Conservation (phyloP, 2,329 filamentous ascomycete species). For the Arthrobotrys musiformis region DNA sequence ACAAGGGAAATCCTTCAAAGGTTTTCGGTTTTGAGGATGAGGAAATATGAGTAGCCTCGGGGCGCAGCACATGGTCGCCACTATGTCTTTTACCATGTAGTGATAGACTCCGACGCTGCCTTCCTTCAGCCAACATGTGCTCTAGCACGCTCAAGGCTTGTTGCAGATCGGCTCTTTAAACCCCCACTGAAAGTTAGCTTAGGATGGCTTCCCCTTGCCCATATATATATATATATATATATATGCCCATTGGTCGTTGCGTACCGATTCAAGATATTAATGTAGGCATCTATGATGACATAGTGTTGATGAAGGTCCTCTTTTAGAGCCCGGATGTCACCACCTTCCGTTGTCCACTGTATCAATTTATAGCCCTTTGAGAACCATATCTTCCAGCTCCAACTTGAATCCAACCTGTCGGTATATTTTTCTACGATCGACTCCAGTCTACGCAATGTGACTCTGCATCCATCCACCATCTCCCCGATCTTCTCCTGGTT, state of each 20-base stretch:
- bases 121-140: constrained; percentile 39
- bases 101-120: constrained; percentile 36
- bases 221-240: no score
- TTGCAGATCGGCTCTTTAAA: constrained; percentile 32
- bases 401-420: constrained; percentile 51
- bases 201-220: neutral
- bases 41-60: constrained; percentile 34
- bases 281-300: constrained; percentile 47
- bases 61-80: constrained; percentile 23
- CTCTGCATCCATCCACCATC: constrained; percentile 48
- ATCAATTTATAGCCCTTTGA: constrained; percentile 52
- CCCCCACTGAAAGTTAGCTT: neutral
- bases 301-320: constrained; percentile 52
- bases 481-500: constrained; percentile 48
- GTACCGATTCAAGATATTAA: constrained; percentile 48
- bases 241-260: neutral
- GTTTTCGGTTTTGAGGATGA: constrained; percentile 38
- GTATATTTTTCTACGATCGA: constrained; percentile 55
- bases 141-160: constrained; percentile 47
- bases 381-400: constrained; percentile 56
- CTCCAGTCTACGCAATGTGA: constrained; percentile 36
- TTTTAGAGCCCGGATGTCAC: constrained; percentile 38
- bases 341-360: constrained; percentile 49
- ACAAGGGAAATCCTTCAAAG: constrained; percentile 48
- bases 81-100: constrained; percentile 1